Conservation (phyloP, 1,284 basidiomycete species). For the Mycena sp. region DNA sequence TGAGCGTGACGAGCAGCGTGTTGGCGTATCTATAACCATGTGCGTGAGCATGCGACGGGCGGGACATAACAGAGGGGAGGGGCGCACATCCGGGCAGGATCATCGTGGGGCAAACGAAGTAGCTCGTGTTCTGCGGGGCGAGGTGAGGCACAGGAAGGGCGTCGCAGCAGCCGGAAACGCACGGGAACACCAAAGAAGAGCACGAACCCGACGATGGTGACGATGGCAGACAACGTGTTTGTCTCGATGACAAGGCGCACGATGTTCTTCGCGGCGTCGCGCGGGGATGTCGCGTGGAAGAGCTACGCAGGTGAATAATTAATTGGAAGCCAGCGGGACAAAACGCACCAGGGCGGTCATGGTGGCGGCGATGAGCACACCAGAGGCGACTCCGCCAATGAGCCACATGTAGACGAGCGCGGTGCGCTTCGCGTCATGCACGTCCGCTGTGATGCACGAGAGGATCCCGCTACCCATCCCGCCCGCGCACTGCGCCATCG, state of each 20-base stretch:
- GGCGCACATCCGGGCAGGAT: conserved; percentile 8
- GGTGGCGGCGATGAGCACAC: conserved; percentile 31
- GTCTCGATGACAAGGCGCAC: conserved; percentile 26
- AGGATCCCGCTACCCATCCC: conserved; percentile 16
- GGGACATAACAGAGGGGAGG: neutral
- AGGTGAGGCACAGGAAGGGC: neutral
- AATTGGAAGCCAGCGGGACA: neutral
- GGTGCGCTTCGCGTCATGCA: neutral
- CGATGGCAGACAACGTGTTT: conserved; percentile 9
- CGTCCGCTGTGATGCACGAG: neutral
- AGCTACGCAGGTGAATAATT: neutral
- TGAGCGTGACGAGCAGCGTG: conserved; percentile 39
- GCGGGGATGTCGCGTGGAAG: conserved; percentile 1
- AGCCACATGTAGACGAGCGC: conserved; percentile 32
- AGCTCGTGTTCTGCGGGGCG: neutral
- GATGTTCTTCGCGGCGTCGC: conserved; percentile 7
- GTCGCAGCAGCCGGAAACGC: neutral
- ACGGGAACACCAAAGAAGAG: conserved; percentile 8
- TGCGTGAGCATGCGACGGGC: conserved; percentile 1
- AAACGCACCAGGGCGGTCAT: conserved; percentile 31
- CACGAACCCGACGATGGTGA: neutral
- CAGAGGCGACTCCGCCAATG: conserved; percentile 29
- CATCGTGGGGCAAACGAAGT: conserved; percentile 19
- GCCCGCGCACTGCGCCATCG: conserved; percentile 3
- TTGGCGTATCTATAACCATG: conserved; percentile 23